These are phyloP conservation scores for Agapanthus africanus DNA, from an alignment of 106 monocot genomes.

Conservation along the genomic window DNA sequence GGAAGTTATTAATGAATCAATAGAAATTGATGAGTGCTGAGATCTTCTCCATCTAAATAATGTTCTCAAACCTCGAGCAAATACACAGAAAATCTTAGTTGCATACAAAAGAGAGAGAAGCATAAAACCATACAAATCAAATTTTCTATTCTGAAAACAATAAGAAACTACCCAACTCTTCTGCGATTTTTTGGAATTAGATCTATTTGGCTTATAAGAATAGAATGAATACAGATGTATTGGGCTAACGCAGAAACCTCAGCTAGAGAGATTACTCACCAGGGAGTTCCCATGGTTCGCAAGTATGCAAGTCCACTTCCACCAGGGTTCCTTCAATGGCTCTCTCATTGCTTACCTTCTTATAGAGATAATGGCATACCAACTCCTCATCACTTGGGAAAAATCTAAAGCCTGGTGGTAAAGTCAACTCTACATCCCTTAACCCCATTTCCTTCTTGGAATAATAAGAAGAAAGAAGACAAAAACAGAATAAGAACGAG, in stretches of 20 bases:
- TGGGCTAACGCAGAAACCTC: neutral
- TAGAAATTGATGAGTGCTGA: neutral
- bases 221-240: neutral
- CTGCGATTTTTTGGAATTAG: too few relatives aligned
- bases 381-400: slow-evolving; percentile 91
- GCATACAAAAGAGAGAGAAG: neutral
- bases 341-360: slow-evolving; percentile 57
- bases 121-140: neutral
- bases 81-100: neutral
- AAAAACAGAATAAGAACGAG: neutral
- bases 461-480: too few relatives aligned
- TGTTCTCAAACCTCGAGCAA: neutral
- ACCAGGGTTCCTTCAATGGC: slow-evolving; percentile 59
- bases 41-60: neutral
- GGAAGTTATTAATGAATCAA: neutral
- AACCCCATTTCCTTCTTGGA: slow-evolving; percentile 37
- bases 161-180: neutral
- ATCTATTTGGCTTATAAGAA: too few relatives aligned
- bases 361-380: slow-evolving; percentile 79
- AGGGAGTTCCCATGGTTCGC: slow-evolving; percentile 94
- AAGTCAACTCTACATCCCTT: slow-evolving; percentile 50
- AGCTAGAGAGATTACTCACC: slow-evolving; percentile 26
- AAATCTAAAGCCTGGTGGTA: slow-evolving; percentile 94
- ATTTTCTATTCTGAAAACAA: neutral
- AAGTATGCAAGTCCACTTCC: slow-evolving; percentile 75